A percentile compares a stretch with the other conserved stretches of the same genome.
phyloP scores from a whole-genome alignment of 306 rosid species.

The Heteromeles arbutifolia region DNA sequence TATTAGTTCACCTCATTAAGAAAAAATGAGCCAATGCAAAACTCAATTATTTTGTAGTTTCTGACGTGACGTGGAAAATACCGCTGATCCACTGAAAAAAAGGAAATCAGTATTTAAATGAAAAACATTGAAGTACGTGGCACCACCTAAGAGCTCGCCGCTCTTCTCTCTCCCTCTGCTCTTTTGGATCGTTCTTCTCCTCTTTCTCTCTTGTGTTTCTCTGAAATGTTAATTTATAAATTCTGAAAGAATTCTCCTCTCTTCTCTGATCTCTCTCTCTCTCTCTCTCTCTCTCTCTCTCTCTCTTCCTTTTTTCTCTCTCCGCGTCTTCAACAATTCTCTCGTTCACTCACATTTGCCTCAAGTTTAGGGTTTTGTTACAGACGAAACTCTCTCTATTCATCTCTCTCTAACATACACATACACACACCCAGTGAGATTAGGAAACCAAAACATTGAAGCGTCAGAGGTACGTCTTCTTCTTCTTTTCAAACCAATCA shows the following conservation, averaged over 20 bases:
- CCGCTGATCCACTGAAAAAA: background rate
- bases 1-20: background rate
- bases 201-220: too few relatives aligned
- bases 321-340: constrained; percentile 23
- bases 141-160: constrained; percentile 15
- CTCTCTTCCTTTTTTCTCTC: background rate
- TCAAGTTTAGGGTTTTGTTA: constrained; percentile 25
- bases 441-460: background rate
- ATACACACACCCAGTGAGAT: background rate
- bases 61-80: constrained; percentile 5
- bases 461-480: constrained; percentile 43
- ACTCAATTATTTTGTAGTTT: background rate
- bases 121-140: constrained; percentile 26
- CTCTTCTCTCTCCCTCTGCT: constrained; percentile 2
- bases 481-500: constrained; percentile 20
- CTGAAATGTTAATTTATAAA: constrained; percentile 5
- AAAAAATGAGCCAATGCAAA: background rate
- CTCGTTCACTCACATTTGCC: constrained; percentile 19
- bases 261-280: constrained; percentile 10
- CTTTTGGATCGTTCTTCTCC: background rate
- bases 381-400: constrained; percentile 5
- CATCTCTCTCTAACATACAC: background rate
- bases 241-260: constrained; percentile 11
- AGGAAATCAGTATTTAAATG: background rate
- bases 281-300: constrained; percentile 1